Percentiles rank a stretch among this genome's conserved stretches.
phyloP scores from a whole-genome alignment of 2,329 filamentous ascomycete genomes.

The Ceratocystis colombiana region DNA sequence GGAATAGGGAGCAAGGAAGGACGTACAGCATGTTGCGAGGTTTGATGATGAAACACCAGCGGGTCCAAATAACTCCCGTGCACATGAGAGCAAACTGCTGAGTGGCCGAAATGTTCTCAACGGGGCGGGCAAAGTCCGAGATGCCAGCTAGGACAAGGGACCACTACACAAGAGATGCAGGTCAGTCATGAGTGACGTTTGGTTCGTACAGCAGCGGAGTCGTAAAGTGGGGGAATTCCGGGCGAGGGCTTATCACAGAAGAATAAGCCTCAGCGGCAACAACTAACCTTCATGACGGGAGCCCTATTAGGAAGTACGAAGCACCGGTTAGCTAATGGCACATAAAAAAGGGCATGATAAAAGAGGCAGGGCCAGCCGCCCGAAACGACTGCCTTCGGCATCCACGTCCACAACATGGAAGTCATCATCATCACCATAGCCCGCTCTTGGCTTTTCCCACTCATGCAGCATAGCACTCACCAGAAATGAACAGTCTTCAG shows the following conservation, averaged over 20 bases:
- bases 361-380: neutral
- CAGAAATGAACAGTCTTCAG: conserved; percentile 97
- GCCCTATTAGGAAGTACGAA: conserved; percentile 49
- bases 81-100: conserved; percentile 84
- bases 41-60: conserved; percentile 96
- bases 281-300: conserved; percentile 70
- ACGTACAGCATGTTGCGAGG: conserved; percentile 80
- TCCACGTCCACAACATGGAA: neutral
- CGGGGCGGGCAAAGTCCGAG: conserved; percentile 82
- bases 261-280: neutral
- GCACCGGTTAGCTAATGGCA: neutral
- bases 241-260: neutral
- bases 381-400: neutral
- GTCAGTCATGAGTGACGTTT: neutral
- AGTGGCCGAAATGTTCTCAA: conserved; percentile 82
- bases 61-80: conserved; percentile 93
- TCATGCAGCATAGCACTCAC: conserved; percentile 40
- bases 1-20: conserved; percentile 26
- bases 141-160: conserved; percentile 83
- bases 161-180: conserved; percentile 49
- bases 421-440: too few relatives aligned
- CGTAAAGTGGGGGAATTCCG: neutral
- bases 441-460: too few relatives aligned
- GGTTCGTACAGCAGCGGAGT: neutral
- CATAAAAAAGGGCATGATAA: neutral